phyloP scores from a whole-genome alignment of 345 rosid species.

The Boechera stricta region DNA sequence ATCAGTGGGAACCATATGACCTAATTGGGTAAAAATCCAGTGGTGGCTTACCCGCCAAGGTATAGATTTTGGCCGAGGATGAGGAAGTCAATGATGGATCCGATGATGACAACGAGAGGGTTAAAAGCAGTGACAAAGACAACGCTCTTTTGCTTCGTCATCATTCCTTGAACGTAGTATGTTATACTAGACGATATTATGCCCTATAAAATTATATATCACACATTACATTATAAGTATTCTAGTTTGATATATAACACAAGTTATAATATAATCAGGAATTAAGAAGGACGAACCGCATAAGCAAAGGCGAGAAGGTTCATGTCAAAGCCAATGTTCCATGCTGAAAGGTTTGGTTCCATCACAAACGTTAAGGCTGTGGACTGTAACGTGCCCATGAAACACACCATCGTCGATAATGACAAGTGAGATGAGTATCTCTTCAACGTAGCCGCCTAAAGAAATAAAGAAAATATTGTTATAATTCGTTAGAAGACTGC shows the following conservation, averaged over 20 bases:
- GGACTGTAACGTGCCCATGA: slow-evolving; percentile 87
- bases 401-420: slow-evolving; percentile 79
- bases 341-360: slow-evolving; percentile 71
- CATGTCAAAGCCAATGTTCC: slow-evolving; percentile 91
- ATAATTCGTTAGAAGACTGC: neutral
- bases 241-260: neutral
- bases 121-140: slow-evolving; percentile 94
- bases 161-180: slow-evolving; percentile 91
- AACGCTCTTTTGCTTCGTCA: slow-evolving; percentile 74
- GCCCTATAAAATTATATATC: slow-evolving; percentile 53
- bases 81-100: slow-evolving; percentile 83
- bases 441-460: slow-evolving; percentile 77
- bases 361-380: slow-evolving; percentile 75
- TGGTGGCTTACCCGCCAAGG: slow-evolving; percentile 72
- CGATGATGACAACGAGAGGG: slow-evolving; percentile 92
- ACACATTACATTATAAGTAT: neutral
- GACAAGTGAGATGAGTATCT: slow-evolving; percentile 88
- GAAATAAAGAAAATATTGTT: neutral
- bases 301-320: slow-evolving; percentile 92
- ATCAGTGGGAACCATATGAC: neutral
- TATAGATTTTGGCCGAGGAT: slow-evolving; percentile 68
- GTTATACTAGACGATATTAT: slow-evolving; percentile 91
- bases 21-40: neutral
- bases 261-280: slow-evolving; percentile 11
- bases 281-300: slow-evolving; percentile 55